Evolutionary conservation across 2,329 filamentous ascomycete genomes (phyloP), one percentile per base, ranked within the genome.

Genomic region (Sporothrix luriei): DNA sequence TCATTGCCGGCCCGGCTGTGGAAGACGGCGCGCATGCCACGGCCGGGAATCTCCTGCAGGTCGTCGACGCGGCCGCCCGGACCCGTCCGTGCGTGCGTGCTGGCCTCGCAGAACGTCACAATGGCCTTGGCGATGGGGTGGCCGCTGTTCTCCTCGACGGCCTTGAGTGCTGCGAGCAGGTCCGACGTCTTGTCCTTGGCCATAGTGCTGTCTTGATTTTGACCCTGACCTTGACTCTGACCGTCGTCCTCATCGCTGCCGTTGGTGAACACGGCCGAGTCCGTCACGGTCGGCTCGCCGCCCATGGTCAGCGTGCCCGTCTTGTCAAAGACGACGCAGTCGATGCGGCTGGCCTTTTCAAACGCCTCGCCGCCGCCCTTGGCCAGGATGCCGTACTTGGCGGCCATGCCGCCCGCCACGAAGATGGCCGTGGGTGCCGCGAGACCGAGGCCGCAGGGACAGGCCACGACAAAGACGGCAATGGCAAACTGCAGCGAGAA

Each of bases 351-450:
- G 4, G 92, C 92, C 80, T 93, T 92, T 77, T 94, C 91, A 76
- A 95, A 94, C 0, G 92, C 92, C 76, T 94, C 91, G 46, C 92
- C 92, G 26, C 92, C 92, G 26, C 92, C 92, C 78, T 93, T 93
- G 74, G 91, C 92, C 0, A 96, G 83, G 68, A 96, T 93, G 1
- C 92, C 92, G 75, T 92, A 81, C 76, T 90, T 89, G 7, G 92
- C 92, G 2, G 92, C 92, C 21, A 95, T 81, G 1, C 92, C 92
- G 48, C 91, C 89, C 2, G 91, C 92, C 11, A 95, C 92, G 73
- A 94, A 94, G 46, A 96, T 87, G 68, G 92, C 92, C 0, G 92
- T 96, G 0, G 92, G 92, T 0, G 92, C 92, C n/a, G 92, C 92
- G 9, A 96, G 86, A 1, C 90, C 92, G 16, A 96, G 84, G 2